Evolutionary conservation across 768 basidiomycete genomes (phyloP), one percentile per base, ranked within the genome.

Genomic region (Lepiota brunneoincarnata): DNA sequence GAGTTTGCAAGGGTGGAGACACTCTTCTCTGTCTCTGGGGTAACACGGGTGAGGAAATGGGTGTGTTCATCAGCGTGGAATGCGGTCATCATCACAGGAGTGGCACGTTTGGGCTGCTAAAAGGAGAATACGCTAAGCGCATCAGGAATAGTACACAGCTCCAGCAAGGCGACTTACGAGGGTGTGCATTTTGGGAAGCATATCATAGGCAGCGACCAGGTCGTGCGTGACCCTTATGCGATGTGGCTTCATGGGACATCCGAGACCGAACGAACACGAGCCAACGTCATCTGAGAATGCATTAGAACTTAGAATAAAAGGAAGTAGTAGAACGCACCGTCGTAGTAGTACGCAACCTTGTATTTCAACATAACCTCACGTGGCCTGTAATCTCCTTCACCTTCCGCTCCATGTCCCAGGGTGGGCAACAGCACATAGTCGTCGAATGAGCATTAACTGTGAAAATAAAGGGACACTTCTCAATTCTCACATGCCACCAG

Each of bases 1-100:
- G 49, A 14, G 18, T 17, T 49, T 21, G 35, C 26, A 49, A 41
- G 43, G n/a, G 23, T 28, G 10, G 21, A 20, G 24, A 34, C 14
- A 37, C 51, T 91, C 87, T 61, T 91, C 89, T 1, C 85, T 3
- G 91, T 96, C 69, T 99, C 97, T 0, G 95, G 95, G 0, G 88
- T 91, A 23, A 98, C 95, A 43, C 83, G 81, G 50, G 83, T 78
- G 42, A 99, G 73, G 63, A 98, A 96, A 63, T 98, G 86, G 55
- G 98, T 81, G 70, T 97, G 98, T 78, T 99, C 97, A 73, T 99
- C 97, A 18, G 96, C 93, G 69, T 99, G 97, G 70, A 98, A 99
- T 10, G 86, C 74, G n/a, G 91, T 88, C 89, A 99, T 89, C 20
- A 82, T 79, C 62, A 84, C 79, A 14, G 87, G 81, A 0, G 82